Evolutionary conservation across 148 eudicot genomes (phyloP).

Genomic region (Suaeda aralocaspica): DNA sequence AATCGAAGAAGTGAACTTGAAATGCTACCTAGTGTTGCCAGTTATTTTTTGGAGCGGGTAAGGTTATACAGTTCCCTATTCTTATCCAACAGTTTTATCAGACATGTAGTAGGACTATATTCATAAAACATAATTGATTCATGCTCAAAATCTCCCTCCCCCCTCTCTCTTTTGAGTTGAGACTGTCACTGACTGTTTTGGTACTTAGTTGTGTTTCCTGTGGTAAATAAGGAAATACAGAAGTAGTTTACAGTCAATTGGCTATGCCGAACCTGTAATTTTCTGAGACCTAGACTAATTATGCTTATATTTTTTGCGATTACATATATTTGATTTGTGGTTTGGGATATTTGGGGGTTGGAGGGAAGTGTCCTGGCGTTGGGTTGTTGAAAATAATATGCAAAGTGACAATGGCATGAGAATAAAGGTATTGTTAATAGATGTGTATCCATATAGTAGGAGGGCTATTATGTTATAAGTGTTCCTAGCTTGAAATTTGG

Average conservation of each 20-base stretch:
- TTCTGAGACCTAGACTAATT: background rate
- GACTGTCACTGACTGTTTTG: too few species aligned
- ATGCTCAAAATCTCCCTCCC: background rate
- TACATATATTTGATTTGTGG: too few species aligned
- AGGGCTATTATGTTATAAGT: background rate
- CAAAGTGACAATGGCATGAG: background rate
- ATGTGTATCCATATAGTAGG: background rate
- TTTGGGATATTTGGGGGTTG: too few species aligned
- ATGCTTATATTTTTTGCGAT: background rate
- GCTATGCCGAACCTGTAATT: background rate
- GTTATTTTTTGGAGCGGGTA: conserved; percentile 92
- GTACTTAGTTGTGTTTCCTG: too few species aligned
- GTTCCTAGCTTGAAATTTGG: background rate
- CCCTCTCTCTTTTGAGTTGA: too few species aligned
- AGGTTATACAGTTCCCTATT: conserved; percentile 21
- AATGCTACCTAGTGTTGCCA: conserved; percentile 62
- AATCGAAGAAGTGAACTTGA: conserved; percentile 76
- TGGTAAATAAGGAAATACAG: too few species aligned
- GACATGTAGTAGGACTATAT: too few species aligned
- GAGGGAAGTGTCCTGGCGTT: too few species aligned
- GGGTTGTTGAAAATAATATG: background rate
- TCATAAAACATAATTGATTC: background rate
- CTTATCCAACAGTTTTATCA: too few species aligned
- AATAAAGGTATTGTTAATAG: background rate
- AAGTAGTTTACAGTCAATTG: too few species aligned